Conservation (phyloP, 768 basidiomycete species). For the Suillus decipiens region DNA sequence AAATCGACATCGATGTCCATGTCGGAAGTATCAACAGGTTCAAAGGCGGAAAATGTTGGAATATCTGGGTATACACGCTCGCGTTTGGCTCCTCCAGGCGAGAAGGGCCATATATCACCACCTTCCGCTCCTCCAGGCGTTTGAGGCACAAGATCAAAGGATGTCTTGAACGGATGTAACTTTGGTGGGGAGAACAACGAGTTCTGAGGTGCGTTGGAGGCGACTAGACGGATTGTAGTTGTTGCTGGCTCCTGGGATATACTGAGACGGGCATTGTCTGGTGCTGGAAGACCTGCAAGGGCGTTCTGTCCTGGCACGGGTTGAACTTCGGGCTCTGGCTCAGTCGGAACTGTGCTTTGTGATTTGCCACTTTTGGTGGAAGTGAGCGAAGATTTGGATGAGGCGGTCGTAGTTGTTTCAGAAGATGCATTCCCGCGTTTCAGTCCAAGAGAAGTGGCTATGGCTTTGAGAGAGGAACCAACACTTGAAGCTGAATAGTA, state of each 20-base stretch:
- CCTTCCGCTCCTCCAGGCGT: slow-evolving; percentile 42
- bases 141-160: slow-evolving; percentile 65
- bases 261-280: slow-evolving; percentile 60
- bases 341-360: slow-evolving; percentile 23
- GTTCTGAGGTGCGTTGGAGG: slow-evolving; percentile 25
- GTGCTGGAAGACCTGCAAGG: slow-evolving; percentile 63
- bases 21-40: slow-evolving; percentile 32
- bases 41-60: slow-evolving; percentile 35
- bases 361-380: slow-evolving; percentile 32
- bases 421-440: slow-evolving; percentile 43
- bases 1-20: slow-evolving; percentile 38
- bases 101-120: slow-evolving; percentile 41
- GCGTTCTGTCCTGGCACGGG: slow-evolving; percentile 64
- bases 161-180: slow-evolving; percentile 64
- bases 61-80: slow-evolving; percentile 42
- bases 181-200: slow-evolving; percentile 52
- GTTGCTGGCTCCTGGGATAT: slow-evolving; percentile 49
- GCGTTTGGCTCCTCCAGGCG: slow-evolving; percentile 28
- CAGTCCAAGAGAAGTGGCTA: slow-evolving; percentile 76
- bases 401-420: slow-evolving; percentile 18
- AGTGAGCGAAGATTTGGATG: slow-evolving; percentile 25
- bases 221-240: slow-evolving; percentile 51
- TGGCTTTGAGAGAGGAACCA: slow-evolving; percentile 70
- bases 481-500: slow-evolving; percentile 53
- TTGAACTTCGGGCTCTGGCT: slow-evolving; percentile 28